phyloP scores from a whole-genome alignment of 1,284 basidiomycete genomes.

The Trichosporon sp. region DNA sequence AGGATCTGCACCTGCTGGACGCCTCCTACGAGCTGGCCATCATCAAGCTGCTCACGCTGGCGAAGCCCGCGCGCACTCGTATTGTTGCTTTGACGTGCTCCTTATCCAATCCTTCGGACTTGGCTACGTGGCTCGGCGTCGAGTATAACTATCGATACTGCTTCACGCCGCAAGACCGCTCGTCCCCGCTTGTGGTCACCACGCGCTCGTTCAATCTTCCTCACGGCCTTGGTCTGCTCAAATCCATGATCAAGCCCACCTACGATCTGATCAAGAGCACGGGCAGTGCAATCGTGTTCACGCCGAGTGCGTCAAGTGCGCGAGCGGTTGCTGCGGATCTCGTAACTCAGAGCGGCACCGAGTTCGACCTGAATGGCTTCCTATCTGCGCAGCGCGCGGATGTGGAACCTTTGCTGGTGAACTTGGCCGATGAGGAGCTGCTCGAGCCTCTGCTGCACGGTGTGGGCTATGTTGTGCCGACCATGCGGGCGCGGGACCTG shows the following conservation, averaged over 20 bases:
- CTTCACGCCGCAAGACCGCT: conserved; percentile 77
- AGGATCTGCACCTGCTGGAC: conserved; percentile 81
- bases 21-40: conserved; percentile 76
- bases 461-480: conserved; percentile 79
- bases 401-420: conserved; percentile 58
- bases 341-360: conserved; percentile 77
- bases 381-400: conserved; percentile 58
- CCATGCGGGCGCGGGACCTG: conserved; percentile 65
- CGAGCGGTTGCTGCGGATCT: conserved; percentile 72
- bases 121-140: conserved; percentile 79
- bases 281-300: conserved; percentile 66
- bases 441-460: conserved; percentile 78
- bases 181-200: conserved; percentile 66
- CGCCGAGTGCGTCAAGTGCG: conserved; percentile 79
- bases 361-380: conserved; percentile 69
- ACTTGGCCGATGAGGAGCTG: conserved; percentile 63
- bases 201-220: conserved; percentile 79
- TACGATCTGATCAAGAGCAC: conserved; percentile 57
- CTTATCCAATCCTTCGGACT: conserved; percentile 69
- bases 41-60: conserved; percentile 59
- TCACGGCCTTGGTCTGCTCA: conserved; percentile 80
- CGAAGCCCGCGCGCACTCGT: conserved; percentile 60
- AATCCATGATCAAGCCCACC: conserved; percentile 86
- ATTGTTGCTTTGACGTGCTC: conserved; percentile 74
- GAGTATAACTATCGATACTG: conserved; percentile 59